Evolutionary conservation across 257 asterid species (phyloP), one percentile per base, ranked within the genome.

Genomic region (Gentiana straminea): DNA sequence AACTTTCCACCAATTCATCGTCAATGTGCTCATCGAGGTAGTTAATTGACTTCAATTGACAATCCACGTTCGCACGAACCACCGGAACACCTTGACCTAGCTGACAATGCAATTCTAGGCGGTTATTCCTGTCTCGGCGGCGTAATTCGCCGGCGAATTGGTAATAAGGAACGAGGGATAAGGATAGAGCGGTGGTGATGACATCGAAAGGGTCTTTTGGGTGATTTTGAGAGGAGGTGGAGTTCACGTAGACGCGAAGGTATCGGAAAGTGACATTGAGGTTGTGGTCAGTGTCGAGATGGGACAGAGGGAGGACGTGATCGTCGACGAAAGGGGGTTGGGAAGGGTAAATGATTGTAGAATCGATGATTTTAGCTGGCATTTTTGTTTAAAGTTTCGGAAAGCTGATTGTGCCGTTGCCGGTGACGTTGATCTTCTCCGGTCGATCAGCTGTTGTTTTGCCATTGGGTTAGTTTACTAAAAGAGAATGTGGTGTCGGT

Each of bases 241-340:
- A 37, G 80, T 64, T 54, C 36, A 71, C 32, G 76, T 83, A 89
- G 9, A 84, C 79, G 47, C 97, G 94, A 43, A 85, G 79, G 79
- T 89, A 89, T 1, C 95, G 97, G 72, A 89, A 82, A 7, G 77
- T 75, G 68, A 89, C 75, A 64, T 68, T 69, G 68, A 83, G 84
- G 67, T 89, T 89, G 50, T 75, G 80, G 46, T 89, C 95, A 37
- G 76, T 73, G 79, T 89, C 95, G 70, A 89, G 70, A 84, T 86
- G 94, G 74, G 95, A 89, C 35, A 89, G 95, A n/a, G 85, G 56
- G 59, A 85, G 95, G 73, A 69, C 52, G 34, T 73, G 89, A 13
- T 81, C 81, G 57, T 48, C 59, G 13, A 66, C 33, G 57, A 79
- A 79, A 0, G 95, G 86, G 2, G 75, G 54, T 4, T 54, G 38